phyloP scores from a whole-genome alignment of 106 monocot genomes.

The Allium fistulosum region DNA sequence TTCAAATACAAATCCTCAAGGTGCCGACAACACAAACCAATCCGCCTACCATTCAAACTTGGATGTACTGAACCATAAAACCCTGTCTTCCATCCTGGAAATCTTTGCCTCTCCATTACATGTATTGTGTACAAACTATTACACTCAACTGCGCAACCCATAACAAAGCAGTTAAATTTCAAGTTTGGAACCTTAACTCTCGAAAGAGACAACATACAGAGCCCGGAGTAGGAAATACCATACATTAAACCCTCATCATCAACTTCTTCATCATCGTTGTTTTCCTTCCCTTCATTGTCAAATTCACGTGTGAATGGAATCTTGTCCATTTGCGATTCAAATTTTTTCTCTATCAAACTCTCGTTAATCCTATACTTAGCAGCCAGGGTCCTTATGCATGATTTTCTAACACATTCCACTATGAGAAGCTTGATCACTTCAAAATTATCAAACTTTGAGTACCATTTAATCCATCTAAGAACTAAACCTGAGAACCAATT shows the following conservation, averaged over 20 bases:
- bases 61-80: conserved; percentile 58
- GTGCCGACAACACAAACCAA: conserved; percentile 67
- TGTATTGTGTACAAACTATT: conserved; percentile 55
- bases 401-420: conserved; percentile 46
- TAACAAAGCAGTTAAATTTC: conserved; percentile 48
- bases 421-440: conserved; percentile 53
- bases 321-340: conserved; percentile 39
- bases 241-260: conserved; percentile 68
- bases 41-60: conserved; percentile 50
- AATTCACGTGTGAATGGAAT: conserved; percentile 48
- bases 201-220: conserved; percentile 54
- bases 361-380: conserved; percentile 75
- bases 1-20: conserved; percentile 85
- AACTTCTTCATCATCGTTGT: neutral
- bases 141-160: conserved; percentile 51
- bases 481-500: conserved; percentile 78
- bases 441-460: conserved; percentile 52
- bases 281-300: conserved; percentile 17
- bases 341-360: conserved; percentile 55
- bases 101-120: conserved; percentile 60
- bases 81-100: conserved; percentile 82
- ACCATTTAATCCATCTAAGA: conserved; percentile 77
- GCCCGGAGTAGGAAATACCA: conserved; percentile 56
- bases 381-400: conserved; percentile 81
- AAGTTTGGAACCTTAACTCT: conserved; percentile 41